Conservation (phyloP, 2,329 filamentous ascomycete genomes). For the Rhexocercosporidium sp. region DNA sequence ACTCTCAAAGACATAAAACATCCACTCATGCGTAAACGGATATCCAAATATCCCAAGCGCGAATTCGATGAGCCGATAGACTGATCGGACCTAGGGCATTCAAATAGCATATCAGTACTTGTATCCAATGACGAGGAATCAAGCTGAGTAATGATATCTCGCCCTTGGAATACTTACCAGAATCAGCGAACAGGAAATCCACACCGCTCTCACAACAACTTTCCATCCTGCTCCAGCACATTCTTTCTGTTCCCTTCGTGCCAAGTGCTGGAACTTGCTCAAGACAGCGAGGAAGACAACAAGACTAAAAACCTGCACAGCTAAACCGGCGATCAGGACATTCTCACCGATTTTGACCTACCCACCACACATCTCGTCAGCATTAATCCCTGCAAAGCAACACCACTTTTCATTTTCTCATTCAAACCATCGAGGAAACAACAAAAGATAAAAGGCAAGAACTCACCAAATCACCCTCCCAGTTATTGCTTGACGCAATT, state of each 20-base stretch:
- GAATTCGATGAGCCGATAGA: conserved; percentile 60
- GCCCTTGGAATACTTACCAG: too few species aligned
- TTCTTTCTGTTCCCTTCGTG: conserved; percentile 26
- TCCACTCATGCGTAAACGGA: conserved; percentile 56
- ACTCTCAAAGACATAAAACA: conserved; percentile 57
- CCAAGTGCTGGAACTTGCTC: conserved; percentile 45
- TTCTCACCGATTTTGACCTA: conserved; percentile 47
- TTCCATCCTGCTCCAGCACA: conserved; percentile 45
- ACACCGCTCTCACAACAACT: conserved; percentile 49
- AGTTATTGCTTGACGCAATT: conserved; percentile 50
- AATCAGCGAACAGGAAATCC: conserved; percentile 51
- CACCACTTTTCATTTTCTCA: background rate
- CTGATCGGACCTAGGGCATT: conserved; percentile 57
- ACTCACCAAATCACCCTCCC: conserved; percentile 36
- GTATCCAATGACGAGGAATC: too few species aligned
- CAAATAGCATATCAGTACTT: background rate
- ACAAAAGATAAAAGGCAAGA: background rate
- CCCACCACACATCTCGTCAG: background rate
- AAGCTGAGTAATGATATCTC: too few species aligned
- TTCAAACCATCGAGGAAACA: background rate
- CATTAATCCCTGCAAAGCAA: background rate
- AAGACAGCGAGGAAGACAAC: conserved; percentile 49
- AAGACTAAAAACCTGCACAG: conserved; percentile 49
- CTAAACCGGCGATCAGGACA: conserved; percentile 50
- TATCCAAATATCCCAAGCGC: conserved; percentile 56